phyloP scores from a whole-genome alignment of 305 asterid species.

The Caryopteris hybrid region DNA sequence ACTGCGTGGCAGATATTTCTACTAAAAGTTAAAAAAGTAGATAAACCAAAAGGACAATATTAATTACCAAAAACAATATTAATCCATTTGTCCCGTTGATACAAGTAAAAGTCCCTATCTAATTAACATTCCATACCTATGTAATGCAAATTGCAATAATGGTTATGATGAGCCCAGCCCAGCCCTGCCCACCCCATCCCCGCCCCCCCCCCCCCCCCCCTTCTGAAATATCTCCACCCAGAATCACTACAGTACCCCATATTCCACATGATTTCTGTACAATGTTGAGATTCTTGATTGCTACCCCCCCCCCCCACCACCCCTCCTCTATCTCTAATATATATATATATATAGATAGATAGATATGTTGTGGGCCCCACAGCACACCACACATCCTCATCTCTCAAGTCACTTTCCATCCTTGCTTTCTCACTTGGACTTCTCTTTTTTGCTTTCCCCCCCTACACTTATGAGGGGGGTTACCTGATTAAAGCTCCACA shows the following conservation, averaged over 20 bases:
- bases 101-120: neutral
- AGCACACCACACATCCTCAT: neutral
- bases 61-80: neutral
- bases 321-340: neutral
- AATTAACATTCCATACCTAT: neutral
- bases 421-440: conserved; percentile 11
- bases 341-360: neutral
- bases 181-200: no score
- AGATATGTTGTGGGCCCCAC: conserved; percentile 34
- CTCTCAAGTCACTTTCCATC: conserved; percentile 32
- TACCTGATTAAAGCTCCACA: neutral
- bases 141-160: conserved; percentile 6
- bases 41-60: neutral
- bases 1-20: no score
- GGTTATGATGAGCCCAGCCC: conserved; percentile 10
- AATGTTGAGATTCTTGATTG: conserved; percentile 36
- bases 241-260: conserved; percentile 60
- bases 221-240: conserved; percentile 38
- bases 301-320: conserved; percentile 5
- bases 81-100: conserved; percentile 1
- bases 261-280: conserved; percentile 20
- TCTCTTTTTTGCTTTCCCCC: conserved; percentile 18
- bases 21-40: no score
- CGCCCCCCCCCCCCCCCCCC: no score
- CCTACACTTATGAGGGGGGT: conserved; percentile 21